Evolutionary conservation across 1,284 basidiomycete genomes (phyloP).

Genomic region (Wallemia hederae): DNA sequence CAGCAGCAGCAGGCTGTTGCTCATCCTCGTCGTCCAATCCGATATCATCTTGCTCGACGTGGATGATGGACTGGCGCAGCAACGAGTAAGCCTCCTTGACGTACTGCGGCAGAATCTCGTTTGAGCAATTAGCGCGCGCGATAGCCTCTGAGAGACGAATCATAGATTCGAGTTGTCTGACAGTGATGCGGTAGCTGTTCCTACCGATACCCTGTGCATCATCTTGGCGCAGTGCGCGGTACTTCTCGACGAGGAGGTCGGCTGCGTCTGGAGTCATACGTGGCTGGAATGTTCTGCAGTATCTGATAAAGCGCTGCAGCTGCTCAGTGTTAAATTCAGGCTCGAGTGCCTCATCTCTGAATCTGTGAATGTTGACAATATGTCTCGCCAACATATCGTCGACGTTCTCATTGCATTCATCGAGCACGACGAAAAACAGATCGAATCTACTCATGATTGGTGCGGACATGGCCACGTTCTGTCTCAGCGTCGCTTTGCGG

Average conservation of each 20-base stretch:
- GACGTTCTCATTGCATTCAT: constrained; percentile 80
- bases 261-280: constrained; percentile 82
- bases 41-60: constrained; percentile 96
- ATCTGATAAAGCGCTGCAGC: constrained; percentile 83
- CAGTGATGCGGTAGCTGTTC: constrained; percentile 85
- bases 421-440: constrained; percentile 90
- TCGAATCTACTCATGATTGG: constrained; percentile 99
- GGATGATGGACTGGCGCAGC: constrained; percentile 87
- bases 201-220: constrained; percentile 61
- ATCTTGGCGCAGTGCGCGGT: constrained; percentile 68
- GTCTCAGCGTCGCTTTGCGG: constrained; percentile 65
- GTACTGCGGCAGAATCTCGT: constrained; percentile 73
- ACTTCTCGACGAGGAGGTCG: constrained; percentile 82
- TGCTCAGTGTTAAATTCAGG: constrained; percentile 95
- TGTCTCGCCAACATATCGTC: constrained; percentile 85
- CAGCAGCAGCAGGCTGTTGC: constrained; percentile 21
- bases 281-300: constrained; percentile 82
- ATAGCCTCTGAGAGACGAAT: constrained; percentile 90
- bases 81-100: constrained; percentile 87
- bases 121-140: constrained; percentile 77
- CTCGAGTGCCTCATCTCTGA: constrained; percentile 72
- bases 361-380: constrained; percentile 91
- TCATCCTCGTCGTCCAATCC: constrained; percentile 84
- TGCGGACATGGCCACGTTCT: constrained; percentile 94
- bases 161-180: constrained; percentile 88